A percentile compares a stretch with the other conserved stretches of the same genome.
Conservation (phyloP, 345 rosid genomes). For the Boechera divaricarpa region DNA sequence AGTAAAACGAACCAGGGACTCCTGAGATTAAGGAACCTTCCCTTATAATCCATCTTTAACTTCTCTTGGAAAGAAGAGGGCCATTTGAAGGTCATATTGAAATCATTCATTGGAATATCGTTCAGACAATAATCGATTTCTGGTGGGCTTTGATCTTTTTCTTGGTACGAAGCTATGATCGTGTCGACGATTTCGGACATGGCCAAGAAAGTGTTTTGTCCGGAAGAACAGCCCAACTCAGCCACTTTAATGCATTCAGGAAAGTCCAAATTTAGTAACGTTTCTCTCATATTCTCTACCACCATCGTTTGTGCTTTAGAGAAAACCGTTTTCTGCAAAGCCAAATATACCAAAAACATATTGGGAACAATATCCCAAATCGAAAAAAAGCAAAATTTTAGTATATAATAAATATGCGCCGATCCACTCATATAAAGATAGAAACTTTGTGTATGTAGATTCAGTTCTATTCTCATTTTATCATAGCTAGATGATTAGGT, state of each 20-base stretch:
- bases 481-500: not conserved
- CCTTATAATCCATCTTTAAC: not conserved
- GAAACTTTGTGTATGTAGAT: not conserved
- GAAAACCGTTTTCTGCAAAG: not conserved
- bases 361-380: too few relatives aligned
- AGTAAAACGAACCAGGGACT: conserved; percentile 51
- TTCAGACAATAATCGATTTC: conserved; percentile 46
- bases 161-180: conserved; percentile 3
- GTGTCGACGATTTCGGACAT: conserved; percentile 27
- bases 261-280: not conserved
- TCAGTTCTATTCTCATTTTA: not conserved
- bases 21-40: conserved; percentile 43
- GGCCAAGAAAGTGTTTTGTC: conserved; percentile 43
- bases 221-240: conserved; percentile 58
- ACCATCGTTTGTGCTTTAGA: not conserved
- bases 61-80: conserved; percentile 16
- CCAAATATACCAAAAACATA: not conserved
- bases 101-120: conserved; percentile 53
- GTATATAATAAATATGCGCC: too few relatives aligned
- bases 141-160: conserved; percentile 12
- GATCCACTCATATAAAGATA: too few relatives aligned
- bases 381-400: too few relatives aligned
- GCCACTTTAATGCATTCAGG: conserved; percentile 32
- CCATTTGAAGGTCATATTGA: conserved; percentile 39
- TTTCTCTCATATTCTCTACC: conserved; percentile 4